phyloP scores from a whole-genome alignment of 2,329 filamentous ascomycete species.

The Curvularia spicifera region DNA sequence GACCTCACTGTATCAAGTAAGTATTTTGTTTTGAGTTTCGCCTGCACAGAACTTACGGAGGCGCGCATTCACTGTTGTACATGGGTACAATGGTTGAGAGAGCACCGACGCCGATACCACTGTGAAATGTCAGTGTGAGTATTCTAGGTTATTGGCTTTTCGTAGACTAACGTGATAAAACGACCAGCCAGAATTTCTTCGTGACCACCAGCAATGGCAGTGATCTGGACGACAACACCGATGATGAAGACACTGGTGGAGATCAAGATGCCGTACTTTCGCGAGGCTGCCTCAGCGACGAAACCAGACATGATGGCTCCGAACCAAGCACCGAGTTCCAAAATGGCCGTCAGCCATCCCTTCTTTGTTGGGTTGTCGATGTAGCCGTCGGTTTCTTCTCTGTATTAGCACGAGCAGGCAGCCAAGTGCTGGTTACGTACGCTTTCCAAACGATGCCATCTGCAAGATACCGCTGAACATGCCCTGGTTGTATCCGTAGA shows the following conservation, averaged over 20 bases:
- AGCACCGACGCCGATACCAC: conserved; percentile 70
- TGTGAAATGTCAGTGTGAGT: conserved; percentile 21
- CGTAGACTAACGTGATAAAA: conserved; percentile 64
- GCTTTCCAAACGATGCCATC: conserved; percentile 55
- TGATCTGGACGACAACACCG: conserved; percentile 72
- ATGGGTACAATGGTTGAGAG: conserved; percentile 71
- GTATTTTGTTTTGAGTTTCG: not conserved
- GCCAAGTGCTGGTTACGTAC: conserved; percentile 30
- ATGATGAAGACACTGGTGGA: conserved; percentile 71
- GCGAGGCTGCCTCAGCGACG: conserved; percentile 71
- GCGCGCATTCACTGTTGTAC: conserved; percentile 53
- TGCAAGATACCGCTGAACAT: conserved; percentile 73
- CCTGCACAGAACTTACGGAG: conserved; percentile 52
- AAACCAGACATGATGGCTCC: conserved; percentile 73
- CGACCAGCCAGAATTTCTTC: conserved; percentile 71
- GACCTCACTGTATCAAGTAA: conserved; percentile 62
- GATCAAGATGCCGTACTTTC: conserved; percentile 73
- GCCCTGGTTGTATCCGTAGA: conserved; percentile 77
- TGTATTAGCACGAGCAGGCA: not conserved
- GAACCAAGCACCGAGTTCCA: conserved; percentile 80
- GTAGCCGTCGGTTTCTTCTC: conserved; percentile 52
- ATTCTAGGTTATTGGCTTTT: rapidly evolving
- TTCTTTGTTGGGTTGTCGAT: conserved; percentile 50
- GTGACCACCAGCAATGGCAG: conserved; percentile 63
- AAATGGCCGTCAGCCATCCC: conserved; percentile 64